phyloP scores from a whole-genome alignment of 805 yeast genomes.

The Komagataella mondaviorum region DNA sequence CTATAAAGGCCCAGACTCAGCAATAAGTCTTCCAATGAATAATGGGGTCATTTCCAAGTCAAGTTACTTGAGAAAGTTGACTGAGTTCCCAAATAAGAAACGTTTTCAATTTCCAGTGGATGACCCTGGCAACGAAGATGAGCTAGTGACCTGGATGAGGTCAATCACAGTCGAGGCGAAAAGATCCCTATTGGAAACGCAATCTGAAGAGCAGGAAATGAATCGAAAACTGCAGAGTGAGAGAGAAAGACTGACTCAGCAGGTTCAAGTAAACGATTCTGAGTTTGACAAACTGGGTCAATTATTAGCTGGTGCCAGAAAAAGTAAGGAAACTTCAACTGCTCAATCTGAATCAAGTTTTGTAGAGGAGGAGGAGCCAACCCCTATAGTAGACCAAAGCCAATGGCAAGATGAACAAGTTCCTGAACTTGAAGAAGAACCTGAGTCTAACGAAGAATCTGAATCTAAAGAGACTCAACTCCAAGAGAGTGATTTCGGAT shows the following conservation, averaged over 20 bases:
- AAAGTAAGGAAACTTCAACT: background rate
- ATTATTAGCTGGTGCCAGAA: background rate
- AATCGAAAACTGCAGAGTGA: constrained; percentile 22
- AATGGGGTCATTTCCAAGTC: background rate
- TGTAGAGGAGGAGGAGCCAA: constrained; percentile 8
- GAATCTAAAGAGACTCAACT: background rate
- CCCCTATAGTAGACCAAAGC: constrained; percentile 7
- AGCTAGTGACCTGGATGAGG: constrained; percentile 19
- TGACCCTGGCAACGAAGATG: constrained; percentile 4
- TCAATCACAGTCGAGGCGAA: constrained; percentile 19
- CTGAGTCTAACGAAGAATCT: background rate
- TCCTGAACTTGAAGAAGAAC: background rate
- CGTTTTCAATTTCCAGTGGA: background rate
- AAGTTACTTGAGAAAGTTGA: background rate
- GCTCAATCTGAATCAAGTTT: background rate
- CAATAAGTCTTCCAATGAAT: background rate
- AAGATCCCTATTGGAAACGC: constrained; percentile 15
- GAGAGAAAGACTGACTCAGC: background rate
- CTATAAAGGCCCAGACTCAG: background rate
- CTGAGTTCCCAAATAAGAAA: background rate
- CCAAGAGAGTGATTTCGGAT: background rate
- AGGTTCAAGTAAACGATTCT: background rate
- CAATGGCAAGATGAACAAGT: background rate
- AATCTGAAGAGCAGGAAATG: constrained; percentile 21
- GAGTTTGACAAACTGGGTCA: constrained; percentile 1